These are phyloP conservation scores for Gentiana macrophylla DNA, from an alignment of 257 asterid genomes.

Conservation along the genomic window DNA sequence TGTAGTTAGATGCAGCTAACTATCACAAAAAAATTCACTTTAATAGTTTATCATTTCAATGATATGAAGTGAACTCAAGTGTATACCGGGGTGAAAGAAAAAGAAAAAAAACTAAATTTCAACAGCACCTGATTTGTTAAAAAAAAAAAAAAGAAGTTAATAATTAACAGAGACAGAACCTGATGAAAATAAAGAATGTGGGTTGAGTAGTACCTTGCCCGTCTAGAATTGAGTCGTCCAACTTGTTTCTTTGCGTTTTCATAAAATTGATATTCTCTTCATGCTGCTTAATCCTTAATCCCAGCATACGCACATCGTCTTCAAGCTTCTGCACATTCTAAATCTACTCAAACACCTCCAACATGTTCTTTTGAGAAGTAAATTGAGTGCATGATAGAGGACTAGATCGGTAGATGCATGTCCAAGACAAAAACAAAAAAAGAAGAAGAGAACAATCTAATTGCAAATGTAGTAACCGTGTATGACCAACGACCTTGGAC, in stretches of 20 bases:
- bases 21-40: no score
- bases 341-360: conserved; percentile 1
- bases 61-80: neutral
- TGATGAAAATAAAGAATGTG: neutral
- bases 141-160: no score
- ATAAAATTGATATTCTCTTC: conserved; percentile 51
- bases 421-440: conserved; percentile 1
- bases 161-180: no score
- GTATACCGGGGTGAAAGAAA: neutral
- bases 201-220: conserved; percentile 31
- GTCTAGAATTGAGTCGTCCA: conserved; percentile 55
- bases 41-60: neutral
- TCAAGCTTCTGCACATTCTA: conserved; percentile 45
- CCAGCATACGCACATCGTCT: conserved; percentile 48
- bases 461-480: neutral
- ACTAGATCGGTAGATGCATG: neutral
- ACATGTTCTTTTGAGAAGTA: neutral
- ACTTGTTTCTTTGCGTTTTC: conserved; percentile 23
- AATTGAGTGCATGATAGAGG: neutral
- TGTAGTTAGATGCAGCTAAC: no score
- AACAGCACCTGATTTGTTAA: neutral
- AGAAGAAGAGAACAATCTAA: neutral
- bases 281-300: conserved; percentile 52
- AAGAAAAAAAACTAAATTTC: neutral
- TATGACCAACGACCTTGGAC: conserved; percentile 35